Percentiles rank a stretch among this genome's conserved stretches.
Conservation (phyloP, 2,329 filamentous ascomycete genomes). For the Pyrenophora seminiperda region DNA sequence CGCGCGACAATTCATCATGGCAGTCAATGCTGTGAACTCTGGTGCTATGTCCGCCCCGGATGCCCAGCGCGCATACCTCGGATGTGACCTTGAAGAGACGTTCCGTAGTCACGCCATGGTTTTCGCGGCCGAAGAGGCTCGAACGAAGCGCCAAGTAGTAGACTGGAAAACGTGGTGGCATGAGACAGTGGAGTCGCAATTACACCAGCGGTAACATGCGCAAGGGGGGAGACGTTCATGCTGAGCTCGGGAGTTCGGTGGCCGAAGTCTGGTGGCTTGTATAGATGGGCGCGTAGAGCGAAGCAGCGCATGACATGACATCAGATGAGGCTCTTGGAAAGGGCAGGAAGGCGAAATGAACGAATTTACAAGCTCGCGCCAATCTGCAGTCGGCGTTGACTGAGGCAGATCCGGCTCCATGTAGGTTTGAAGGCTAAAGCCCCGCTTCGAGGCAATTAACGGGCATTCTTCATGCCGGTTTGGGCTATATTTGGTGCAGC, state of each 20-base stretch:
- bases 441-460: slow-evolving; percentile 37
- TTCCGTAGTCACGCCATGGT: slow-evolving; percentile 91
- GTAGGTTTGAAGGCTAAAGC: slow-evolving; percentile 28
- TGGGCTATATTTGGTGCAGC: slow-evolving; percentile 42
- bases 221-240: slow-evolving; percentile 5
- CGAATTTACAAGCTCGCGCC: slow-evolving; percentile 16
- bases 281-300: slow-evolving; percentile 39
- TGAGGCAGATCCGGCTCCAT: slow-evolving; percentile 22
- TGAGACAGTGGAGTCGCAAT: slow-evolving; percentile 53
- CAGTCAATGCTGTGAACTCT: slow-evolving; percentile 79
- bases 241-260: slow-evolving; percentile 6
- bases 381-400: slow-evolving; percentile 21
- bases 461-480: slow-evolving; percentile 31
- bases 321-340: slow-evolving; percentile 25
- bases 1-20: slow-evolving; percentile 79
- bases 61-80: slow-evolving; percentile 77
- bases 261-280: slow-evolving; percentile 12
- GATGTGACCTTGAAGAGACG: slow-evolving; percentile 83
- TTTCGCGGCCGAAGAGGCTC: slow-evolving; percentile 90
- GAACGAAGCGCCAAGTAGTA: slow-evolving; percentile 70
- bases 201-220: slow-evolving; percentile 19
- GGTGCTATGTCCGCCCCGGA: slow-evolving; percentile 66
- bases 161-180: slow-evolving; percentile 80
- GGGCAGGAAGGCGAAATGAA: slow-evolving; percentile 22
- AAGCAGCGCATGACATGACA: slow-evolving; percentile 27